A percentile compares a stretch with the other conserved stretches of the same genome.
Conservation (phyloP, 306 rosid species). For the Sesbania bispinosa region DNA sequence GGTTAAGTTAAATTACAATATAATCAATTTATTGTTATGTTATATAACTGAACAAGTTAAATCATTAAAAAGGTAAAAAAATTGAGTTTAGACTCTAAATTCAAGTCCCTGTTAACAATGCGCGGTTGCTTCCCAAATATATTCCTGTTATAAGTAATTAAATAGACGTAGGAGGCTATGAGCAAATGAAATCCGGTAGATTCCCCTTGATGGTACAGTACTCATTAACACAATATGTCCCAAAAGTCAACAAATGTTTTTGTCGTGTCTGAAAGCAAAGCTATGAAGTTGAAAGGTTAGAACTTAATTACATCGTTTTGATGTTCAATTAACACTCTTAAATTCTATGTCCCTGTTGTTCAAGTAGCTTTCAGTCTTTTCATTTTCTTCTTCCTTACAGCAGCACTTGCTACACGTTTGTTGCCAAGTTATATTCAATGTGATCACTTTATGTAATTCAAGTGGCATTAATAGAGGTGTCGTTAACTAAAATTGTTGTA, state of each 20-base stretch:
- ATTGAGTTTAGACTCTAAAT: background rate
- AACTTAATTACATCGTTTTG: background rate
- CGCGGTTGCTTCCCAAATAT: too few relatives aligned
- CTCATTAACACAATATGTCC: background rate
- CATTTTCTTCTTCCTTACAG: background rate
- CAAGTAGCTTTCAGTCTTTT: slow-evolving; percentile 20
- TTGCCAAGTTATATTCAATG: slow-evolving; percentile 12
- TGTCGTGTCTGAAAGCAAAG: slow-evolving; percentile 25
- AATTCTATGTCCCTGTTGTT: slow-evolving; percentile 8
- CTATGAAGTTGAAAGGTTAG: background rate
- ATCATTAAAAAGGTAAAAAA: background rate
- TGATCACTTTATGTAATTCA: background rate
- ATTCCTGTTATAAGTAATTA: background rate
- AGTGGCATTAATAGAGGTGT: background rate
- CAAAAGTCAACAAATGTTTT: slow-evolving; percentile 29
- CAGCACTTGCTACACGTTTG: background rate
- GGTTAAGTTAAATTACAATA: background rate
- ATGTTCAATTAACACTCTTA: background rate
- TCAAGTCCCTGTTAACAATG: background rate
- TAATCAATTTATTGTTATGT: background rate
- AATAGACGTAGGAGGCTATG: background rate
- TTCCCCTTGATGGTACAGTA: background rate
- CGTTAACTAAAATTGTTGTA: background rate
- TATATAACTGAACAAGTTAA: background rate
- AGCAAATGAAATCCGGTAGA: background rate